Base-by-base conservation (phyloP, 345 rosid genomes). In the Noccaea caerulescens region DNA sequence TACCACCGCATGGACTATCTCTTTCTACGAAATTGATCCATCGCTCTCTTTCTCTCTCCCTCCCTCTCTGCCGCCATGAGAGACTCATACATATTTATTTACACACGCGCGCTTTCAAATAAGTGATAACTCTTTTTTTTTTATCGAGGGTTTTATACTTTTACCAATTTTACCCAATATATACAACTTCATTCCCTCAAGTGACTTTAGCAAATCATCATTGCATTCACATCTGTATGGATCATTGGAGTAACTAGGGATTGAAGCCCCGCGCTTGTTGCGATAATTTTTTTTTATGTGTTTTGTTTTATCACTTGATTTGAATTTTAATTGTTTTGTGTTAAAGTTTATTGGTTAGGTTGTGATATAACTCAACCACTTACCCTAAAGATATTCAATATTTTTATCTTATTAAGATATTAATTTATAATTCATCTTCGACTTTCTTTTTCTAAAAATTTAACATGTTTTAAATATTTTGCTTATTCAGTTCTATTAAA, bases 31-130 rank as follows among this genome's bases (percentile, higher is more conserved):
- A 57, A 56, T 42, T 10, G 76, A 78, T 76, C 79, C 78, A 66
- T 81, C 82, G 69, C 75, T 68, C 65, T 58, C 72, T 55, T 56
- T 72, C 76, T 65, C 74, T 82, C 32, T 81, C 56, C 47, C 69
- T 44, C 58, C 67, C 75, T 54, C 74, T 81, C 34, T 82, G 76
- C 85, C 86, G 86, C 82, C 85, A 70, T 50, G 64, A 46, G 58
- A 66, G 63, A 53, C 46, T 7, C 50, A 34, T 60, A 50, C n/a
- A 13, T 39, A 47, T 25, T 34, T 39, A 47, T 25, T 34, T 7
- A 43, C 56, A 32, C 54, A 12, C 62, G 52, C 50, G 51, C 58
- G 30, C 14, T 63, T 54, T 45, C 50, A 7, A 34, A 23, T 13
- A 52, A 41, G 10, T 39, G 25, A 23, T 25, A 63, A 23, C 11